phyloP scores from a whole-genome alignment of 192 early-diverging fungal genomes.

The Chytriomyces sp. region DNA sequence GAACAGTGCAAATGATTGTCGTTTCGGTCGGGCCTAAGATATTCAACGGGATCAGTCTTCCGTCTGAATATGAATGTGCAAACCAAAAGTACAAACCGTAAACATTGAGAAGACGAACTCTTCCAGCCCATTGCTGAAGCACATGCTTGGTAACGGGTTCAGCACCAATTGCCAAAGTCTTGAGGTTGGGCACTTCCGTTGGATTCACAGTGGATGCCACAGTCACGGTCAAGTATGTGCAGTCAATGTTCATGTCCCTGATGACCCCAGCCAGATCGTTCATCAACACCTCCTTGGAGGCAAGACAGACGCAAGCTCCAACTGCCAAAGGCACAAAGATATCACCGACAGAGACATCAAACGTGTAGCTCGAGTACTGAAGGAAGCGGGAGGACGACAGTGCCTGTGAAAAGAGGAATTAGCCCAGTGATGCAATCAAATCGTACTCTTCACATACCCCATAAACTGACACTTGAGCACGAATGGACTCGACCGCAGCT shows the following conservation, averaged over 20 bases:
- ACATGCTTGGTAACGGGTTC: constrained; percentile 24
- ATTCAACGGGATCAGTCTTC: too few species aligned
- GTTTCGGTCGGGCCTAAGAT: constrained; percentile 36
- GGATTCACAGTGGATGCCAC: constrained; percentile 32
- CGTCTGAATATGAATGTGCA: too few species aligned
- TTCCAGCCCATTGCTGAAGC: constrained; percentile 37
- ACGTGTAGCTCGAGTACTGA: constrained; percentile 30
- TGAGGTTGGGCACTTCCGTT: constrained; percentile 33
- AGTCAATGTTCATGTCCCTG: constrained; percentile 1
- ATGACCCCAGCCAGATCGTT: neutral
- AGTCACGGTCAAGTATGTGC: constrained; percentile 22
- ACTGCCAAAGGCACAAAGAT: constrained; percentile 30
- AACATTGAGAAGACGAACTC: constrained; percentile 31
- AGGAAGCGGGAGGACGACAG: neutral
- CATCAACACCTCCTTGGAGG: constrained; percentile 23
- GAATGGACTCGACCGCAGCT: neutral
- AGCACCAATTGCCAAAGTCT: constrained; percentile 32
- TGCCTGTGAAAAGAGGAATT: too few species aligned
- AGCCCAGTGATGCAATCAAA: too few species aligned
- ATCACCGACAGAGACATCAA: constrained; percentile 39
- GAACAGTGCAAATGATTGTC: constrained; percentile 20
- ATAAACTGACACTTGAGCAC: too few species aligned
- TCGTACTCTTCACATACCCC: too few species aligned
- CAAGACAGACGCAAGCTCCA: constrained; percentile 34
- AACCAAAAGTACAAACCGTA: constrained; percentile 26